Conservation (phyloP, 2,329 filamentous ascomycete species). For the Metarhizium robertsii region DNA sequence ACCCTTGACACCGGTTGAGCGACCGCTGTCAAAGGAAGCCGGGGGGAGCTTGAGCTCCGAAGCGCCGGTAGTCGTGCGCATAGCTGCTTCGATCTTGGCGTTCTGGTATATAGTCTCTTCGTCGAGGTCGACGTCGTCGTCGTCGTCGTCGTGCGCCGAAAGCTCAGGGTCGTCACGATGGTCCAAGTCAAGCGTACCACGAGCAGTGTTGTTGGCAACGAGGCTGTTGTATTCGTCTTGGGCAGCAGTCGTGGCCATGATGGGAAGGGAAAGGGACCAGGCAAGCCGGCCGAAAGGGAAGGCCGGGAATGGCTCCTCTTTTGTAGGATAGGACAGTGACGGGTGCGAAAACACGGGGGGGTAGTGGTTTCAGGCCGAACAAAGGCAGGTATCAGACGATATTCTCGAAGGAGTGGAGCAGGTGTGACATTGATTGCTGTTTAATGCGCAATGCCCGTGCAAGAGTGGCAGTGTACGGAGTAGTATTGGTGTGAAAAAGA, state of each 20-base stretch:
- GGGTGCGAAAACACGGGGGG: not conserved
- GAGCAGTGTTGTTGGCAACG: constrained; percentile 44
- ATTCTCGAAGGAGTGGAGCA: constrained; percentile 24
- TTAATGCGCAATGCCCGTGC: not conserved
- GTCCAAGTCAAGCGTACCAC: constrained; percentile 45
- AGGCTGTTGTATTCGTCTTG: constrained; percentile 60
- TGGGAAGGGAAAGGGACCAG: constrained; percentile 16
- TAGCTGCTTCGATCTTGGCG: constrained; percentile 50
- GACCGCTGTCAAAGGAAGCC: constrained; percentile 53
- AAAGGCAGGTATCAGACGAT: constrained; percentile 14
- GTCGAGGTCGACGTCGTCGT: constrained; percentile 30
- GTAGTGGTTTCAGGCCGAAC: constrained; percentile 3
- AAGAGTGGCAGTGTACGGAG: no score
- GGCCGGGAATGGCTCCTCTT: not conserved
- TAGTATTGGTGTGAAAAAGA: no score
- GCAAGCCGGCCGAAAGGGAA: not conserved
- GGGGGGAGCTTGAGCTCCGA: constrained; percentile 51
- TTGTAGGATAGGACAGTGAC: not conserved
- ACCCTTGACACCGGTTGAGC: constrained; percentile 74
- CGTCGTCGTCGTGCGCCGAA: constrained; percentile 26
- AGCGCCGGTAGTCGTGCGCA: constrained; percentile 51
- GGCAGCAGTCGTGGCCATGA: constrained; percentile 51
- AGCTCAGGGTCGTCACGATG: constrained; percentile 41
- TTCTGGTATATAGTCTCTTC: constrained; percentile 47
- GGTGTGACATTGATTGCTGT: not conserved